Evolutionary conservation across 768 basidiomycete genomes (phyloP).

Genomic region (Sarcodon aspratus): DNA sequence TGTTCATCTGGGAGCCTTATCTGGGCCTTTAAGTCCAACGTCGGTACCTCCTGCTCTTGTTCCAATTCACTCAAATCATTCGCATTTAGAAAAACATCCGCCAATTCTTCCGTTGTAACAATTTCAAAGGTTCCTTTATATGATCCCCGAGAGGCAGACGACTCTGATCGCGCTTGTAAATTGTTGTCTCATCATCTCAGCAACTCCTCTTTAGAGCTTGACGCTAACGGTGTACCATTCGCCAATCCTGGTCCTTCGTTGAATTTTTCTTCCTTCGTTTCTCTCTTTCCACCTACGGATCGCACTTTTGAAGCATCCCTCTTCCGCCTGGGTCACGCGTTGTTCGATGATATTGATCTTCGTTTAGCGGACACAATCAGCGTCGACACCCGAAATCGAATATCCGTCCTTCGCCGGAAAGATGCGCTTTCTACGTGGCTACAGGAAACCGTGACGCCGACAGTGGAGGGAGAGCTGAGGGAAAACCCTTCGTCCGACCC

Average conservation of each 20-base stretch:
- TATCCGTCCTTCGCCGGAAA: conserved; percentile 59
- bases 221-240: conserved; percentile 60
- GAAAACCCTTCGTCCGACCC: conserved; percentile 30
- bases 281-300: conserved; percentile 63
- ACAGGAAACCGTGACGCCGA: conserved; percentile 53
- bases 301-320: conserved; percentile 63
- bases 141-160: conserved; percentile 19
- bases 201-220: conserved; percentile 57
- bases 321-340: conserved; percentile 79
- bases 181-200: conserved; percentile 70
- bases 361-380: conserved; percentile 41
- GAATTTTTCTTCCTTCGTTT: conserved; percentile 68
- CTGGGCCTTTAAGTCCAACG: conserved; percentile 41
- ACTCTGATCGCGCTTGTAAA: conserved; percentile 36
- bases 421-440: conserved; percentile 80
- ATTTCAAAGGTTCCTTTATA: conserved; percentile 37
- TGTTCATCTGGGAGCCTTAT: conserved; percentile 67
- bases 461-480: conserved; percentile 64
- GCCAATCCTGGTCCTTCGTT: conserved; percentile 53
- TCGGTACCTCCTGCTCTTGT: conserved; percentile 23
- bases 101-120: conserved; percentile 53
- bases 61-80: conserved; percentile 1
- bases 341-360: conserved; percentile 81
- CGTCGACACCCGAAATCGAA: conserved; percentile 50
- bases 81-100: conserved; percentile 32